Evolutionary conservation across 1,284 basidiomycete species (phyloP).

Genomic region (Wallemia ichthyophaga): DNA sequence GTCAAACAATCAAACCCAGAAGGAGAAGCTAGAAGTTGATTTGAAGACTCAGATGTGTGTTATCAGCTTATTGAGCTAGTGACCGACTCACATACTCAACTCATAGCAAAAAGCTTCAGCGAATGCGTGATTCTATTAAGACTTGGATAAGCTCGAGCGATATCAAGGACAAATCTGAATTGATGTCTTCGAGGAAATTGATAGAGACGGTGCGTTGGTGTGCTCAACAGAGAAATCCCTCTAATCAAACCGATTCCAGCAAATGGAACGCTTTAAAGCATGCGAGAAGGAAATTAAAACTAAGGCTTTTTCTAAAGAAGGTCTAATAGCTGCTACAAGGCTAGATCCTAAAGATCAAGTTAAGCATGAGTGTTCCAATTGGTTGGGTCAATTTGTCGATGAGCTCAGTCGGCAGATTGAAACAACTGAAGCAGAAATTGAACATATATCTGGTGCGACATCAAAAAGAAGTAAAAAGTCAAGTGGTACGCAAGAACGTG

Average conservation of each 20-base stretch:
- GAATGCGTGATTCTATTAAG: conserved; percentile 95
- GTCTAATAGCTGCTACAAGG: conserved; percentile 71
- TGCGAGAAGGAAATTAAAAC: conserved; percentile 99
- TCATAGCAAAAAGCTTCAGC: conserved; percentile 66
- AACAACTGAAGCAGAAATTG: conserved; percentile 78
- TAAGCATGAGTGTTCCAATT: conserved; percentile 63
- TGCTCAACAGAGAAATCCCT: not conserved
- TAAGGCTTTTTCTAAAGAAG: conserved; percentile 98
- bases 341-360: conserved; percentile 92
- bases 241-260: conserved; percentile 28
- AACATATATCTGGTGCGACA: conserved; percentile 47
- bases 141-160: conserved; percentile 94
- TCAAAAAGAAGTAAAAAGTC: conserved; percentile 37
- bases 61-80: not conserved
- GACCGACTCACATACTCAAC: too few species aligned
- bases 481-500: conserved; percentile 32
- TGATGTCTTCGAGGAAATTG: conserved; percentile 74
- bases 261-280: conserved; percentile 99
- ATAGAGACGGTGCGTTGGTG: conserved; percentile 68
- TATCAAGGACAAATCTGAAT: conserved; percentile 90
- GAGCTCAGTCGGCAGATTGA: conserved; percentile 82
- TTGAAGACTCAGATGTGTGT: conserved; percentile 61
- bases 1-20: conserved; percentile 76
- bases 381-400: conserved; percentile 65
- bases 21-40: conserved; percentile 82